Evolutionary conservation across 2,329 filamentous ascomycete genomes (phyloP), one percentile per base, ranked within the genome.

Genomic region (Ascosphaera apis): DNA sequence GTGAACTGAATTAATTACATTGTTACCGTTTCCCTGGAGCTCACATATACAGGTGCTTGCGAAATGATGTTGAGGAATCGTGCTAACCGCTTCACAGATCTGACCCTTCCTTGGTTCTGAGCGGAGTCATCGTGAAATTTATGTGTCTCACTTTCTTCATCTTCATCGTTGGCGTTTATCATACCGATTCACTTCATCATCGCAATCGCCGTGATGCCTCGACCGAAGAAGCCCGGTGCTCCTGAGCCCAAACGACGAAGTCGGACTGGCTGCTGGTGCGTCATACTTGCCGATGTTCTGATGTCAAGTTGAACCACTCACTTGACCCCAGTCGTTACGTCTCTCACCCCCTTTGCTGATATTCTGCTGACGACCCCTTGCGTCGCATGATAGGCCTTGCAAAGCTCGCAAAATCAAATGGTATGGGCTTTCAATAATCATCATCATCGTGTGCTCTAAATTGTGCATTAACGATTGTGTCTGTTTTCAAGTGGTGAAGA

Each of bases 361-460:
- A 36, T 28, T 31, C 32, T 16, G n/a, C 33, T 27, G 25, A 33
- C 13, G 18, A 7, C 9, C 19, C 19, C 19, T 21, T 9, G 19
- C 19, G 9, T 21, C 19, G 19, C 19, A 9, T 4, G 9, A 4
- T 40, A 77, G 73, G 72, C 73, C 73, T 11, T 81, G 76, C 57
- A 82, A 81, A 57, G 65, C 66, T 42, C 65, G 75, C 41, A 82
- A 76, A 53, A 67, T 76, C 43, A 81, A 81, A 57, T 82, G 76
- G 60, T 61, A 55, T 44, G 41, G 36, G 17, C 15, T 33, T 39
- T 15, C 35, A 17, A 19, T 19, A 17, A n/a, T n/a, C 15, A 27
- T 15, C 13, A 13, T 15, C 23, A 19, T 15, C 23, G 15, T 15
- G 8, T 31, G 32, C n/a, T 15, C 27, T 31, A n/a, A 15, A 16